Conservation (phyloP, 768 basidiomycete species). For the Rhodotorula toruloides region DNA sequence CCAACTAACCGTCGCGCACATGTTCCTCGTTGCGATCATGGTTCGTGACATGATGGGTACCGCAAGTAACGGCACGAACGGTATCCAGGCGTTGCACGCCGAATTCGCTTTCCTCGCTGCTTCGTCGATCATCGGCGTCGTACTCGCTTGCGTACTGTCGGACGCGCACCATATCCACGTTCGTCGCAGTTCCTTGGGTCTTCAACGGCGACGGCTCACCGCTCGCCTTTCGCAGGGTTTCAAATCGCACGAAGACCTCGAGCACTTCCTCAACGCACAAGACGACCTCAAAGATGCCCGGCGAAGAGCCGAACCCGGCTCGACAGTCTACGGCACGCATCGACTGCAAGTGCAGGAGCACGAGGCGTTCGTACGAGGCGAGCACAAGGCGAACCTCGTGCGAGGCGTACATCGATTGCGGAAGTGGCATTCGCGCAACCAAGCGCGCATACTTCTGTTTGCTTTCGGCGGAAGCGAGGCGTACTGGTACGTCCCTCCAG, state of each 20-base stretch:
- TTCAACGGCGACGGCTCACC: too few species aligned
- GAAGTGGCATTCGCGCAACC: neutral
- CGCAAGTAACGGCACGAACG: neutral
- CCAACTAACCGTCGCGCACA: conserved; percentile 8
- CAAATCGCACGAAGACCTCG: neutral
- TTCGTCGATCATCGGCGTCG: neutral
- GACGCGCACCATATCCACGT: conserved; percentile 16
- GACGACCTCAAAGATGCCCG: neutral
- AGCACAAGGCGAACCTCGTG: neutral
- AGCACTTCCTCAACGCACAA: neutral
- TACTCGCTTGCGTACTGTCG: neutral
- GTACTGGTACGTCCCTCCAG: neutral
- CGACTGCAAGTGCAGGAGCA: neutral
- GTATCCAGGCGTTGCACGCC: conserved; percentile 14
- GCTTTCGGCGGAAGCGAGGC: neutral
- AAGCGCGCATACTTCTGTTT: neutral
- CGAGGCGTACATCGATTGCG: neutral
- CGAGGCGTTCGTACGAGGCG: neutral
- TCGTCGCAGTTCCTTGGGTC: neutral
- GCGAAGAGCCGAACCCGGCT: neutral
- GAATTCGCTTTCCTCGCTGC: conserved; percentile 10
- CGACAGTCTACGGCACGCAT: neutral
- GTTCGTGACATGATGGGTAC: conserved; percentile 6
- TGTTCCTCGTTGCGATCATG: neutral
- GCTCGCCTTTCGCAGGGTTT: conserved; percentile 5